These are phyloP conservation scores for Diutina ranongensis DNA, from an alignment of 1,139 yeast species.

Conservation along the genomic window DNA sequence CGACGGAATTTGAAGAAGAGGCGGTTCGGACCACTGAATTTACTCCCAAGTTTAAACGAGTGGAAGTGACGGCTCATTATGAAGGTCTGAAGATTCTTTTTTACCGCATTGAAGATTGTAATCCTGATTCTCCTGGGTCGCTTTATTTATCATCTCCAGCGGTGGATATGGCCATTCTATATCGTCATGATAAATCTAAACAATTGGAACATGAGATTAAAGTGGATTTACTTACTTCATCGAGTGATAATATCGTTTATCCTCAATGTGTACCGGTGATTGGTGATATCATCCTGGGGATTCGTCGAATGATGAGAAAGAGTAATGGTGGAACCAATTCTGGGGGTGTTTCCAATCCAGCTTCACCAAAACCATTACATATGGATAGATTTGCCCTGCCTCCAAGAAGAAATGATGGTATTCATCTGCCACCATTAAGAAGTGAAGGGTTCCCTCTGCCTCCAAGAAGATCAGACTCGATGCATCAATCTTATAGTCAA, in stretches of 20 bases:
- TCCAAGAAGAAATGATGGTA: background rate
- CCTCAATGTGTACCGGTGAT: constrained; percentile 76
- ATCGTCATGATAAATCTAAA: constrained; percentile 17
- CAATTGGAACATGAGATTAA: constrained; percentile 33
- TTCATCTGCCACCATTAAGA: background rate
- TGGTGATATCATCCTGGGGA: constrained; percentile 36
- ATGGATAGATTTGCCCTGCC: background rate
- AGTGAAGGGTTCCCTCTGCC: background rate
- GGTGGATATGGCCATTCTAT: constrained; percentile 38
- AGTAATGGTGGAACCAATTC: background rate
- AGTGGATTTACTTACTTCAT: constrained; percentile 49
- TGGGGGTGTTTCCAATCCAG: background rate
- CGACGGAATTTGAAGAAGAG: constrained; percentile 7
- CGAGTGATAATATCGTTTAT: constrained; percentile 60
- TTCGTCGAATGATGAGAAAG: constrained; percentile 26
- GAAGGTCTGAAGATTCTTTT: constrained; percentile 63
- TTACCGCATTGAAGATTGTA: constrained; percentile 32
- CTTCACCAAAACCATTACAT: background rate
- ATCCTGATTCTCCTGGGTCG: constrained; percentile 34
- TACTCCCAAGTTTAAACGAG: constrained; percentile 26
- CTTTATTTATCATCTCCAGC: constrained; percentile 70
- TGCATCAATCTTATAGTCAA: too few species aligned
- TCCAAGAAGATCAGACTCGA: background rate
- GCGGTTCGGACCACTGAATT: constrained; percentile 10
- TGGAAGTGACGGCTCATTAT: constrained; percentile 44